phyloP scores from a whole-genome alignment of 2,329 filamentous ascomycete genomes.

The Tothia fuscella region DNA sequence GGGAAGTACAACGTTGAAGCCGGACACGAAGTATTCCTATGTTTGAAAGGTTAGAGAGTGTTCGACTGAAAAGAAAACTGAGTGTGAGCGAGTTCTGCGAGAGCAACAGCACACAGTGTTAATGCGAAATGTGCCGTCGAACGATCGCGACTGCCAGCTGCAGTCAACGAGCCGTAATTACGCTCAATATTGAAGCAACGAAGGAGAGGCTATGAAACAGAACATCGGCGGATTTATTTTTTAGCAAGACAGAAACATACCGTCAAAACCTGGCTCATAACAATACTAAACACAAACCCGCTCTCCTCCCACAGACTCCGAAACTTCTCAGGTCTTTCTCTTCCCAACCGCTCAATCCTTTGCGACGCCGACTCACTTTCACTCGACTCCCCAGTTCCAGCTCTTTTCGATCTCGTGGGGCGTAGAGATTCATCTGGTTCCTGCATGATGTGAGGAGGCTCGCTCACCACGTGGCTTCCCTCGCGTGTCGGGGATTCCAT shows the following conservation, averaged over 20 bases:
- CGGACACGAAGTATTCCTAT: constrained; percentile 59
- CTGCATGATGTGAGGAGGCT: background rate
- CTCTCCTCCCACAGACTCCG: constrained; percentile 42
- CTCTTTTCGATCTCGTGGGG: background rate
- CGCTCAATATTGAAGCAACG: too few relatives aligned
- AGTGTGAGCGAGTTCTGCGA: too few relatives aligned
- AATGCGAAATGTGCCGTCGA: too few relatives aligned
- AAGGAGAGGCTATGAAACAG: too few relatives aligned
- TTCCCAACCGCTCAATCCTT: constrained; percentile 47
- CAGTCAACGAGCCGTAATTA: too few relatives aligned
- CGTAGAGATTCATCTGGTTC: background rate
- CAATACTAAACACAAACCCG: constrained; percentile 45
- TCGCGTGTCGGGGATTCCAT: background rate
- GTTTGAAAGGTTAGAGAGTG: background rate
- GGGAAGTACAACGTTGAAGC: constrained; percentile 54
- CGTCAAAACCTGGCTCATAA: constrained; percentile 10
- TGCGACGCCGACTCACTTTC: background rate
- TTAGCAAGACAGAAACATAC: background rate
- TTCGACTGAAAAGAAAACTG: background rate
- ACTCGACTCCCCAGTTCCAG: background rate
- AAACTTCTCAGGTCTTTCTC: constrained; percentile 48
- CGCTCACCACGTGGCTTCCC: background rate
- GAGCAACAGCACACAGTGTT: too few relatives aligned
- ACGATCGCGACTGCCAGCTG: too few relatives aligned
- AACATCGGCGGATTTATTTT: constrained; percentile 1